These are phyloP conservation scores for Oryza rufipogon DNA, from an alignment of 176 grass and related monocot species.

Conservation along the genomic window DNA sequence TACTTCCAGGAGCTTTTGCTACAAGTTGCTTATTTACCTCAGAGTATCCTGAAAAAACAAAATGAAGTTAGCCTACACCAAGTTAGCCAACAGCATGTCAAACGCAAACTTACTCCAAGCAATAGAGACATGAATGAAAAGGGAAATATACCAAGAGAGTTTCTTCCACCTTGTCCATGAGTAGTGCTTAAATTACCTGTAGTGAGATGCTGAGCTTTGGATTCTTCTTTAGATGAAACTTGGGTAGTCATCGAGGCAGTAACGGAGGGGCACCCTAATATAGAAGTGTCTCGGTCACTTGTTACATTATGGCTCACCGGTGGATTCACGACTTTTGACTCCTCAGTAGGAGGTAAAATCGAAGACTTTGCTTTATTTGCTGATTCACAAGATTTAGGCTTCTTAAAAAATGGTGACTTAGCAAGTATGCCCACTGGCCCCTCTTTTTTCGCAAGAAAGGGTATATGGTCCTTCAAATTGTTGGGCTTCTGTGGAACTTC, in stretches of 20 bases:
- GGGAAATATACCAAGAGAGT: conserved; percentile 44
- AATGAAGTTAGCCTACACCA: conserved; percentile 35
- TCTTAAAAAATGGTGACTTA: conserved; percentile 76
- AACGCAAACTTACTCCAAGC: conserved; percentile 2
- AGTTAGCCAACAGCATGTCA: background rate
- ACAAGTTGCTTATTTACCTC: conserved; percentile 66
- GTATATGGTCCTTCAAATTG: conserved; percentile 53
- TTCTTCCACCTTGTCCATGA: conserved; percentile 55
- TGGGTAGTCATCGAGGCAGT: conserved; percentile 41
- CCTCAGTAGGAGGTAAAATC: conserved; percentile 46
- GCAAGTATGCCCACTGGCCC: conserved; percentile 44
- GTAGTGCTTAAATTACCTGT: conserved; percentile 42
- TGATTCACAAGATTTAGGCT: conserved; percentile 54
- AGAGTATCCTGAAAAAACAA: conserved; percentile 54
- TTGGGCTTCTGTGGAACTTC: conserved; percentile 76
- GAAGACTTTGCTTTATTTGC: conserved; percentile 50
- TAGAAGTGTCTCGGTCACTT: conserved; percentile 59
- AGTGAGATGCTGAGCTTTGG: conserved; percentile 35
- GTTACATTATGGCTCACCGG: conserved; percentile 35
- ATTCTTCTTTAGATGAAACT: conserved; percentile 55
- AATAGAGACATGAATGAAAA: background rate
- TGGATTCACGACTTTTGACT: conserved; percentile 50
- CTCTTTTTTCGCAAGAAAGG: conserved; percentile 59
- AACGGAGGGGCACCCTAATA: conserved; percentile 56
- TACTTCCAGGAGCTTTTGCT: conserved; percentile 44